A percentile compares a stretch with the other conserved stretches of the same genome.
phyloP scores from a whole-genome alignment of 441 rosid genomes.

The Populus tomentosa region DNA sequence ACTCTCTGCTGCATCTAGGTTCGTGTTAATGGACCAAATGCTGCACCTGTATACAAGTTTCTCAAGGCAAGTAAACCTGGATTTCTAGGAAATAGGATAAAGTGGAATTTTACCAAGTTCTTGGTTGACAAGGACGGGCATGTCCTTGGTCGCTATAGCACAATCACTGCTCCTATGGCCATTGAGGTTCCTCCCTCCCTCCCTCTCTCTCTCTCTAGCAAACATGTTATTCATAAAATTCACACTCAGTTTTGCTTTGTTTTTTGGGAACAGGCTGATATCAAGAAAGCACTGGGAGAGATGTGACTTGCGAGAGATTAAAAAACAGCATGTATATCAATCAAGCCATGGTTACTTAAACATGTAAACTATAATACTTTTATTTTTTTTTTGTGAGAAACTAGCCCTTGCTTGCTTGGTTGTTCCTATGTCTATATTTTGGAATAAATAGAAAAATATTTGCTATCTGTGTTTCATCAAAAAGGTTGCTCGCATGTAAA shows the following conservation, averaged over 20 bases:
- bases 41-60: constrained; percentile 75
- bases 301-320: constrained; percentile 5
- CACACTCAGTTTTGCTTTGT: neutral
- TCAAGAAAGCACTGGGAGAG: constrained; percentile 65
- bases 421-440: no score
- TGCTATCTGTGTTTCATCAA: no score
- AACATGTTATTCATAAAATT: neutral
- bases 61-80: constrained; percentile 77
- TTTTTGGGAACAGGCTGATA: constrained; percentile 44
- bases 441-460: no score
- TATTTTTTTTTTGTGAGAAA: no score
- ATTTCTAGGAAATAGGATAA: constrained; percentile 61
- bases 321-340: no score
- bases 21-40: constrained; percentile 75
- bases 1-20: constrained; percentile 40
- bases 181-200: constrained; percentile 52
- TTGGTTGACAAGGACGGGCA: constrained; percentile 67
- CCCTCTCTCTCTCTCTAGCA: constrained; percentile 5
- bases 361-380: no score
- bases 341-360: no score
- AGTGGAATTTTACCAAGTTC: constrained; percentile 95
- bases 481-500: no score
- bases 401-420: no score
- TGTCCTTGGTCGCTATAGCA: constrained; percentile 63
- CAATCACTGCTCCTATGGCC: constrained; percentile 64